phyloP scores from a whole-genome alignment of 495 filamentous ascomycete genomes.

The Aspergillus carlsbadensis region DNA sequence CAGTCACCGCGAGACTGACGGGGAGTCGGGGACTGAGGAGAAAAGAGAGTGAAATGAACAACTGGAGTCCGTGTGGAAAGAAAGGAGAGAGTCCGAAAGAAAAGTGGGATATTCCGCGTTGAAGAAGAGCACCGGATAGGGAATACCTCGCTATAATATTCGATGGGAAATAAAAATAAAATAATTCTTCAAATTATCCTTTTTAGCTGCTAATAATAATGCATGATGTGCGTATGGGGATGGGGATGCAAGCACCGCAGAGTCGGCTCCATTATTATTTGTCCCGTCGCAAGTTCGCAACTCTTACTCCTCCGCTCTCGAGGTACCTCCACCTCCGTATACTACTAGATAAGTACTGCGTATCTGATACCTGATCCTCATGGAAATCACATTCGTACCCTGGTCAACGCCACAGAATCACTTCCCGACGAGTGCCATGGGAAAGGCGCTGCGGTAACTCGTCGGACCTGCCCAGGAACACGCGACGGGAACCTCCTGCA shows the following conservation, averaged over 20 bases:
- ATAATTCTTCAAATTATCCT: background rate
- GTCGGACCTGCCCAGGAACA: background rate
- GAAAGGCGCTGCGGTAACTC: background rate
- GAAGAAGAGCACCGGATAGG: slow-evolving; percentile 12
- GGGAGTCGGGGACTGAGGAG: background rate
- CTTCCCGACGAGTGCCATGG: background rate
- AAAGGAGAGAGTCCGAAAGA: slow-evolving; percentile 4
- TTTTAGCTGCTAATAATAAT: background rate
- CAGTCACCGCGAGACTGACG: background rate
- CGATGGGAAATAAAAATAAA: background rate
- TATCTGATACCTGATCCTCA: background rate
- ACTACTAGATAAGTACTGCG: background rate
- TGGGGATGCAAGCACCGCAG: background rate
- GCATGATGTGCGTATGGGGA: slow-evolving; percentile 4
- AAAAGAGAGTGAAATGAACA: slow-evolving; percentile 3
- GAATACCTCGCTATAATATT: slow-evolving; percentile 6
- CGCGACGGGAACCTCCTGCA: slow-evolving; percentile 8
- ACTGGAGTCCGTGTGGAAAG: background rate
- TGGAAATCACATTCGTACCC: background rate
- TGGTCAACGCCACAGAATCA: background rate
- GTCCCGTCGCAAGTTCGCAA: background rate
- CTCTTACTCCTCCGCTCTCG: no score
- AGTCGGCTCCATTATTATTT: background rate
- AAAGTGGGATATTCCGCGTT: slow-evolving; percentile 12
- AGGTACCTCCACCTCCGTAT: no score